phyloP scores from a whole-genome alignment of 2,329 filamentous ascomycete species.

The Tolypocladium pustulatum region DNA sequence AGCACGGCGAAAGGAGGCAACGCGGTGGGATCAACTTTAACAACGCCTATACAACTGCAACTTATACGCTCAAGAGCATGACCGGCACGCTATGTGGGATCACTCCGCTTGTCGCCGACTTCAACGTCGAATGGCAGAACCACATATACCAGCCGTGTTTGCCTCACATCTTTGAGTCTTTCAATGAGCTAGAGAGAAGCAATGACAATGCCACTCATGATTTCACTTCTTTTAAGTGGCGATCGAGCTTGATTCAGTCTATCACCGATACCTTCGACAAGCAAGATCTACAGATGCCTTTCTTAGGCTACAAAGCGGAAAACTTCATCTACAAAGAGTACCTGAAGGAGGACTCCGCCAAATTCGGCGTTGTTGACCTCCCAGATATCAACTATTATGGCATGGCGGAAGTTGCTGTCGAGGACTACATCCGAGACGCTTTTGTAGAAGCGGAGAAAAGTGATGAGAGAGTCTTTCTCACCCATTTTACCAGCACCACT shows the following conservation, averaged over 20 bases:
- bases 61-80: constrained; percentile 33
- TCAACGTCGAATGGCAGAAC: constrained; percentile 28
- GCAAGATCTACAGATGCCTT: constrained; percentile 17
- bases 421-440: constrained; percentile 20
- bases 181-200: constrained; percentile 14
- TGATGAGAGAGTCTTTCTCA: constrained; percentile 21
- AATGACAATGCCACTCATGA: constrained; percentile 2
- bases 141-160: constrained; percentile 35
- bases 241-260: constrained; percentile 21
- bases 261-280: constrained; percentile 23
- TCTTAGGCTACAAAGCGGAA: constrained; percentile 17
- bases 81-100: constrained; percentile 30
- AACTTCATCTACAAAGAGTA: constrained; percentile 18
- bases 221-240: constrained; percentile 18
- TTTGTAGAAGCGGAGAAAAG: constrained; percentile 16
- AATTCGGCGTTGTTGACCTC: constrained; percentile 16
- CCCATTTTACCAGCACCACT: constrained; percentile 24
- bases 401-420: constrained; percentile 18
- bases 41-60: constrained; percentile 28
- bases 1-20: constrained; percentile 13
- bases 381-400: constrained; percentile 24
- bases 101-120: constrained; percentile 28
- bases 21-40: constrained; percentile 29
- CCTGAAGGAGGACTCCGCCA: constrained; percentile 15
- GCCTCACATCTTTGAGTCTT: constrained; percentile 23